phyloP scores from a whole-genome alignment of 129 eudicot genomes.

The Tagetes erecta region DNA sequence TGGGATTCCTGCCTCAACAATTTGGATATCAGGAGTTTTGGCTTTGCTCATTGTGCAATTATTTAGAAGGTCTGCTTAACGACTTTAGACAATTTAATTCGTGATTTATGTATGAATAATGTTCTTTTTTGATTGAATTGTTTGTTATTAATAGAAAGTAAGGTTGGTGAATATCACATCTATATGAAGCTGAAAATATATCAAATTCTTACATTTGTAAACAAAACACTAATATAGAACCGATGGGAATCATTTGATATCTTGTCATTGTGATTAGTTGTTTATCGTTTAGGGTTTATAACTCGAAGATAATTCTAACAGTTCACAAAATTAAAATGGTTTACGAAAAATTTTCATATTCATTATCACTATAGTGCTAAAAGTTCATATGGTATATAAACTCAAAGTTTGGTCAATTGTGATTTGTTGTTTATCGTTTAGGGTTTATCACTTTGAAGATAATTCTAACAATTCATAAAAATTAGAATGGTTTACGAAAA shows the following conservation, averaged over 20 bases:
- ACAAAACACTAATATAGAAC: background rate
- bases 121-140: background rate
- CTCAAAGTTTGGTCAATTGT: too few species aligned
- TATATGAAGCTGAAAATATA: background rate
- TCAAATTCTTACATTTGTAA: background rate
- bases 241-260: background rate
- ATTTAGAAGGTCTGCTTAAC: background rate
- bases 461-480: too few species aligned
- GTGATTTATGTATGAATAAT: background rate
- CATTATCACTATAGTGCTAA: too few species aligned
- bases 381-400: too few species aligned
- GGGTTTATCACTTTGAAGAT: too few species aligned
- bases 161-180: background rate
- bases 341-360: too few species aligned
- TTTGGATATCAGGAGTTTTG: conserved; percentile 8
- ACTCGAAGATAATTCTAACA: background rate
- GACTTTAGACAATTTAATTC: background rate
- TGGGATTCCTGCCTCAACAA: background rate
- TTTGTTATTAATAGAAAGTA: background rate
- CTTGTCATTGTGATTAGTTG: too few species aligned
- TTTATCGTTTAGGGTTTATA: background rate
- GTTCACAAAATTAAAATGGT: too few species aligned
- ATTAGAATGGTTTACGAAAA: too few species aligned
- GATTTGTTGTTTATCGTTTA: too few species aligned
- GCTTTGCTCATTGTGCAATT: background rate